phyloP scores from a whole-genome alignment of 2,329 filamentous ascomycete genomes.

The Calonectria naviculata region DNA sequence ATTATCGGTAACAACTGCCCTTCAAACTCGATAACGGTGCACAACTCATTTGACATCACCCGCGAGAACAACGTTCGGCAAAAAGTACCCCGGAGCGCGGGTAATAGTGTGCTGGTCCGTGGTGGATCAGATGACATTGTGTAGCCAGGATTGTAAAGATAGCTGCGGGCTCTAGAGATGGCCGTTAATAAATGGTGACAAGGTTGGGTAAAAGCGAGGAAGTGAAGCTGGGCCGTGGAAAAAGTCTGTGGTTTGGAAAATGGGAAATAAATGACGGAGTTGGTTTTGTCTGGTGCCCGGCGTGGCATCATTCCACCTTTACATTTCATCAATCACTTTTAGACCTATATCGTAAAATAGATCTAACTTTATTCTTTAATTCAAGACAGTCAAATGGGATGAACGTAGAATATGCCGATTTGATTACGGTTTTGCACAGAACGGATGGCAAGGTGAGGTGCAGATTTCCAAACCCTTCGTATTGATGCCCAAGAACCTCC shows the following conservation, averaged over 20 bases:
- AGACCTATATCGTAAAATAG: too few species aligned
- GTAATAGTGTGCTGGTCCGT: neutral
- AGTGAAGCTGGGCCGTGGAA: neutral
- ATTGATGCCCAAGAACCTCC: neutral
- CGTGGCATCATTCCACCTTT: neutral
- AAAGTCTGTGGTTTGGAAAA: too few species aligned
- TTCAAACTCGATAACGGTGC: conserved; percentile 18
- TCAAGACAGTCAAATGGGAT: too few species aligned
- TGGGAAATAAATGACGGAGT: neutral
- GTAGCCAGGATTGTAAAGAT: neutral
- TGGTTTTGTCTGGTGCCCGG: neutral
- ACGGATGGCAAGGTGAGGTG: too few species aligned
- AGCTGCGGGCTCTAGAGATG: too few species aligned
- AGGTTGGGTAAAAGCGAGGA: too few species aligned
- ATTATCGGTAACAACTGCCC: conserved; percentile 4
- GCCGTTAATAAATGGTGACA: too few species aligned
- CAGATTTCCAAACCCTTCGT: too few species aligned
- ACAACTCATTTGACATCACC: conserved; percentile 22
- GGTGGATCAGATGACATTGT: neutral
- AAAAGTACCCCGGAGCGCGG: neutral
- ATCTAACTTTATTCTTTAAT: too few species aligned
- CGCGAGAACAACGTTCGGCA: neutral
- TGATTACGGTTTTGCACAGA: too few species aligned
- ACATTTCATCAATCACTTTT: too few species aligned
- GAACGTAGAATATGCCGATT: too few species aligned